Evolutionary conservation across 140 eudicot species (phyloP), one percentile per base, ranked within the genome.

Genomic region (Senecio squalidus): DNA sequence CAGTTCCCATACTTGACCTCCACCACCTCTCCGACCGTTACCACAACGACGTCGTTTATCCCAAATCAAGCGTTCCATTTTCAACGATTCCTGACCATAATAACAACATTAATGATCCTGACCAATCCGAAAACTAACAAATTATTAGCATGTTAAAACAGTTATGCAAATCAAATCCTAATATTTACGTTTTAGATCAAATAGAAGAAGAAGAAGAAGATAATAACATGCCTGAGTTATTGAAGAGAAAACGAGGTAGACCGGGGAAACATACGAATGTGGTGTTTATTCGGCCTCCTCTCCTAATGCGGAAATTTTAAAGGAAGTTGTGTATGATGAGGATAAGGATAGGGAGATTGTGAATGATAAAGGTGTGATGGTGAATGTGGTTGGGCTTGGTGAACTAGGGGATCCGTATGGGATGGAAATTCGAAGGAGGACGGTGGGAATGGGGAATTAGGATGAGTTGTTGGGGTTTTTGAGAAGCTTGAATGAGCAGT

Each of bases 381-480:
- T 91, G 22, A 69, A 91, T 72, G 17, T 86, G 73, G 76, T 4
- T 2, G 64, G 18, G 6, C 43, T 90, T 55, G 77, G 69, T 0
- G 76, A 68, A 20, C 34, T 72, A 22, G 86, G 78, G 33, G 88
- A 86, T 63, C 94, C 91, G 0, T 86, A 45, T 58, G 79, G 74
- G 48, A 62, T 48, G 14, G 98, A 83, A 34, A 54, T 91, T 43
- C 73, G 65, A 66, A 58, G 78, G 59, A 76, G 91, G 70, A 81
- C 91, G 4, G 61, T 46, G 9, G 94, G 92, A 24, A 60, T 79
- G 86, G 50, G 24, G 44, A 76, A 49, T 2, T 80, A 70, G 18
- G 94, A 82, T 53, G 91, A 76, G 66, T 31, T 91, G 69, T 68
- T 91, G 64, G 96, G 68, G 66, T 86, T 76, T 70, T 48, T 91